Evolutionary conservation across 306 rosid species (phyloP).

Genomic region (Gastrolobium bilobum): DNA sequence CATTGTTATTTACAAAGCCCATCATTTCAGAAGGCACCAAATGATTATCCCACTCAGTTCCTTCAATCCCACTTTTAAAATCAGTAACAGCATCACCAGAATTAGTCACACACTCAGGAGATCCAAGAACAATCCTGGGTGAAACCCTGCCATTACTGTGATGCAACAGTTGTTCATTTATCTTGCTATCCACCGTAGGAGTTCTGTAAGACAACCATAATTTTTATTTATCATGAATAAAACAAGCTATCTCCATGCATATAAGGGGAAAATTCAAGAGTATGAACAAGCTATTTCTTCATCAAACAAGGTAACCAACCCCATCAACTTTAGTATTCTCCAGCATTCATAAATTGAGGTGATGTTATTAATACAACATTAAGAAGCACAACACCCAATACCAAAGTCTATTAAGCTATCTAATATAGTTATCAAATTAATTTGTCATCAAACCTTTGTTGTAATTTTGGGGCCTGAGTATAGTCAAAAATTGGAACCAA

Average conservation of each 20-base stretch:
- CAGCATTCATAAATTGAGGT: neutral
- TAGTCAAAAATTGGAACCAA: constrained; percentile 83
- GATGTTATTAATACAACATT: neutral
- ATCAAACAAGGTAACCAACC: constrained; percentile 9
- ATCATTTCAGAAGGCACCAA: constrained; percentile 51
- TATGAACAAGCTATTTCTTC: neutral
- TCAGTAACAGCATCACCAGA: constrained; percentile 49
- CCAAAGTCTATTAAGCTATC: neutral
- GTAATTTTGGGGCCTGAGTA: constrained; percentile 62
- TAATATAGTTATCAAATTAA: constrained; percentile 23
- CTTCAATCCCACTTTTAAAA: constrained; percentile 56
- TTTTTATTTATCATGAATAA: constrained; percentile 11
- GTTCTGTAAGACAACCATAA: constrained; percentile 53
- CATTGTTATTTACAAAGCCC: constrained; percentile 75
- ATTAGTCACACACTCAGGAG: constrained; percentile 52
- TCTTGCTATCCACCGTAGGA: constrained; percentile 56
- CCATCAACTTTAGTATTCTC: neutral
- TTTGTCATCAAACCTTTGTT: constrained; percentile 64
- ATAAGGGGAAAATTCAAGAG: neutral
- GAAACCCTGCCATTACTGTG: constrained; percentile 69
- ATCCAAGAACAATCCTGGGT: constrained; percentile 48
- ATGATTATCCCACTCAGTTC: constrained; percentile 60
- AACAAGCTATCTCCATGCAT: neutral
- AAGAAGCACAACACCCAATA: constrained; percentile 8
- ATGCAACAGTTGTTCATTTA: constrained; percentile 54